Conservation (phyloP, 176 grass and related monocot species). For the Typha latifolia region DNA sequence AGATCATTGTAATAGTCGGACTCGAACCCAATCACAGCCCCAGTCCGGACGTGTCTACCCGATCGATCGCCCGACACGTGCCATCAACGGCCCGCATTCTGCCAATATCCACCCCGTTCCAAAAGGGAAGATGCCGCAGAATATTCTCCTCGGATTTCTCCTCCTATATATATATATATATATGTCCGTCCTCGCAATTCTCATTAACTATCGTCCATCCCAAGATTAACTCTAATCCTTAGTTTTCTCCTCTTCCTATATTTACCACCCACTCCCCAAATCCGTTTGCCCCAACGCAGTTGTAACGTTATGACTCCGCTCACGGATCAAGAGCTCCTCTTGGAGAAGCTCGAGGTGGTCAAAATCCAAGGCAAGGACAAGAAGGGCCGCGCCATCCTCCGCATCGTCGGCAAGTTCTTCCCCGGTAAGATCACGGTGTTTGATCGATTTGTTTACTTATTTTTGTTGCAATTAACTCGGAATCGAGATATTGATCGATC, state of each 20-base stretch:
- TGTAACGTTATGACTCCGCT: background rate
- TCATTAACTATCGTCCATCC: background rate
- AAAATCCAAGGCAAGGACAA: constrained; percentile 51
- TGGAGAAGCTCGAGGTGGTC: constrained; percentile 56
- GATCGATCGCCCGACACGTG: background rate
- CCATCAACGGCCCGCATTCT: background rate
- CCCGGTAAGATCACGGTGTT: constrained; percentile 27
- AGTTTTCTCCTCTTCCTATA: background rate
- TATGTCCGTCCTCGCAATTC: background rate
- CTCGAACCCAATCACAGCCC: background rate
- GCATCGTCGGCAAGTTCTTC: constrained; percentile 77
- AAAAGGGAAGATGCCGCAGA: background rate
- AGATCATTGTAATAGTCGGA: background rate
- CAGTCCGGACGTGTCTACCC: background rate
- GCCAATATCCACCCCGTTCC: background rate
- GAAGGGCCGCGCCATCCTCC: constrained; percentile 45
- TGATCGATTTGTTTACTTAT: background rate
- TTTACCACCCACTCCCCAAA: background rate
- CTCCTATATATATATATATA: background rate
- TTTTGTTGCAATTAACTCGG: background rate
- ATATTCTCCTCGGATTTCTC: background rate
- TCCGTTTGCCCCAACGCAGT: constrained; percentile 6
- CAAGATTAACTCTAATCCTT: background rate
- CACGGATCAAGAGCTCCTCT: constrained; percentile 30
- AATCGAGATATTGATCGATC: background rate